A percentile compares a stretch with the other conserved stretches of the same genome.
Conservation (phyloP, 169 alveolate genomes). For the Eimeria necatrix region DNA sequence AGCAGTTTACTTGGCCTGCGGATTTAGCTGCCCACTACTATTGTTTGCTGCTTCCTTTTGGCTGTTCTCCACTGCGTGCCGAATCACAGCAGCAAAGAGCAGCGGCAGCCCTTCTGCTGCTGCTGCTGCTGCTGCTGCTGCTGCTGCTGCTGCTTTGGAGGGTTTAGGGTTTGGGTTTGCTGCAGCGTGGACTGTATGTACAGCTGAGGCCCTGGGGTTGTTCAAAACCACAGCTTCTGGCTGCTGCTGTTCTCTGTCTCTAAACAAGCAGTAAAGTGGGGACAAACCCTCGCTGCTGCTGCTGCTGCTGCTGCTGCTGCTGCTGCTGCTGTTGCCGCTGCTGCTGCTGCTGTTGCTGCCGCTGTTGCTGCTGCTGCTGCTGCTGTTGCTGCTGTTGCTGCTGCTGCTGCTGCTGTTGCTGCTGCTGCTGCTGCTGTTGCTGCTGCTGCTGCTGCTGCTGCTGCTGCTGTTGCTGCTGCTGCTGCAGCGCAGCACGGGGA, state of each 20-base stretch:
- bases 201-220: no score
- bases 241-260: background rate
- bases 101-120: no score
- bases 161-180: no score
- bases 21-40: background rate
- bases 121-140: no score
- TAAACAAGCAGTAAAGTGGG: background rate
- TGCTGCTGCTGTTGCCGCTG: background rate
- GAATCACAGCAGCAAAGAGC: no score
- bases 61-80: no score
- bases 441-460: conserved; percentile 28
- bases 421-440: background rate
- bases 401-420: background rate
- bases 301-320: background rate
- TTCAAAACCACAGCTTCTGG: background rate
- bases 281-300: background rate
- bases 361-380: background rate
- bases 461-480: background rate
- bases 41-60: no score
- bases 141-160: no score
- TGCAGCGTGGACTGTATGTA: no score
- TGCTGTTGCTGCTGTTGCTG: background rate
- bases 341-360: background rate
- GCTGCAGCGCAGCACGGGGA: background rate
- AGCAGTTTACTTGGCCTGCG: background rate